These are phyloP conservation scores for Austropuccinia psidii DNA, from an alignment of 1,284 basidiomycete genomes.

Conservation along the genomic window DNA sequence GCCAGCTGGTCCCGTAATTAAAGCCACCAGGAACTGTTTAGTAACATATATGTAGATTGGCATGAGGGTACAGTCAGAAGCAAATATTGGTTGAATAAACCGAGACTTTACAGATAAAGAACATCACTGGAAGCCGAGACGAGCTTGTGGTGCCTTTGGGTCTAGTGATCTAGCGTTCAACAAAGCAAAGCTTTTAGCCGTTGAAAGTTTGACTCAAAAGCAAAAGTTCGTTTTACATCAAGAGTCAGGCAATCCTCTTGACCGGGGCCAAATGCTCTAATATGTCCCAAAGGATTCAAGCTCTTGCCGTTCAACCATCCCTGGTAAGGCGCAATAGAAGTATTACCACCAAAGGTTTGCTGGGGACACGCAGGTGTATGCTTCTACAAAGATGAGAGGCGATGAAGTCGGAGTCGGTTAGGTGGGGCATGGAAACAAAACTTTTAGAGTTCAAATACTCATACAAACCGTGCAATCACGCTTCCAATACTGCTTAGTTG, in stretches of 20 bases:
- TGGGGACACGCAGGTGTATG: slow-evolving; percentile 18
- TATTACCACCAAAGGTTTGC: slow-evolving; percentile 25
- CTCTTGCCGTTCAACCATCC: slow-evolving; percentile 18
- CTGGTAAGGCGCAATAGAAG: background rate
- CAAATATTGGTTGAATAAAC: background rate
- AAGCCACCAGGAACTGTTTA: slow-evolving; percentile 27
- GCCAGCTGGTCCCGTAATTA: slow-evolving; percentile 24
- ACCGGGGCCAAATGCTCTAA: slow-evolving; percentile 21
- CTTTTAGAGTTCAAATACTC: background rate
- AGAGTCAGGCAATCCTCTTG: slow-evolving; percentile 22
- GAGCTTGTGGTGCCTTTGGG: slow-evolving; percentile 5
- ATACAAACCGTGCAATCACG: slow-evolving; percentile 12
- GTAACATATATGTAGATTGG: background rate
- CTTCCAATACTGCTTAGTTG: slow-evolving; percentile 9
- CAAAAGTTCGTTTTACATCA: background rate
- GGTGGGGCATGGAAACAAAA: background rate
- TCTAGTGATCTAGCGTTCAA: slow-evolving; percentile 4
- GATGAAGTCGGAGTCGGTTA: background rate
- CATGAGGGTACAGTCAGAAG: background rate
- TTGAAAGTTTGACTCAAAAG: background rate
- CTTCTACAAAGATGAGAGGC: background rate
- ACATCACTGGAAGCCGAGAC: slow-evolving; percentile 19
- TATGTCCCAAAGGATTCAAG: slow-evolving; percentile 19
- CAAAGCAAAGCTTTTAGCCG: background rate
- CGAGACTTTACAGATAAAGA: slow-evolving; percentile 31